A percentile compares a stretch with the other conserved stretches of the same genome.
Evolutionary conservation across 2,329 filamentous ascomycete species (phyloP).

Genomic region (Parastagonospora nodorum): DNA sequence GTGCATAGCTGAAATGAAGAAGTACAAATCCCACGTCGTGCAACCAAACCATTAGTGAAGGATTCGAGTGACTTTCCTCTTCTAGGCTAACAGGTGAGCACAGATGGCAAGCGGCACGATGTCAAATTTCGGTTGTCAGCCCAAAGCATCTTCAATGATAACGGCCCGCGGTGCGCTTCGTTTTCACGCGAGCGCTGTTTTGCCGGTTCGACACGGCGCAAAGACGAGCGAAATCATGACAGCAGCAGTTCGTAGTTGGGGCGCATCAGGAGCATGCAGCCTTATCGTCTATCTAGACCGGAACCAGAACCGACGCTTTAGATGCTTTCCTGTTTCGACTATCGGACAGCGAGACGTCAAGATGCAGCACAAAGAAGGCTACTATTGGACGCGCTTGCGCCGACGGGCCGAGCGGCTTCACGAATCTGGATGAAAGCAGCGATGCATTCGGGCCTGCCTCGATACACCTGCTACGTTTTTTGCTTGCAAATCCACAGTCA

Average conservation of each 20-base stretch:
- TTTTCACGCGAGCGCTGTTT: not conserved
- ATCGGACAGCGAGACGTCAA: slow-evolving; percentile 1
- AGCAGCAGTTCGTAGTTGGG: too few species aligned
- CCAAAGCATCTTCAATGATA: slow-evolving; percentile 1
- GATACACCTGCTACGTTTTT: not conserved
- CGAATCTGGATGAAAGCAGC: not conserved
- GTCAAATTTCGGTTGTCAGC: slow-evolving; percentile 4
- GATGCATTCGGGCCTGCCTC: not conserved
- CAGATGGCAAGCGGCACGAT: not conserved
- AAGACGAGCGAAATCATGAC: too few species aligned
- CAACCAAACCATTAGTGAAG: not conserved
- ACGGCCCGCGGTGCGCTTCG: not conserved
- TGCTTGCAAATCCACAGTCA: not conserved
- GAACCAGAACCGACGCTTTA: not conserved
- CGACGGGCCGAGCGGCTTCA: slow-evolving; percentile 3
- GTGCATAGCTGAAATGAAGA: slow-evolving; percentile 7
- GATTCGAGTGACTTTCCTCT: not conserved
- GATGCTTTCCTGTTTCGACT: not conserved
- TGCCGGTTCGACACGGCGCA: not conserved
- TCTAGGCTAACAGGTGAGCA: slow-evolving; percentile 1
- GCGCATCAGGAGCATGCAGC: too few species aligned
- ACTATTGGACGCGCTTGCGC: not conserved
- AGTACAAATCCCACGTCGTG: slow-evolving; percentile 1
- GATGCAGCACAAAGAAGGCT: not conserved
- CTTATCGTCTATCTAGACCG: not conserved